Evolutionary conservation across 192 early-diverging fungal genomes (phyloP).

Genomic region (Coemansia sp.): DNA sequence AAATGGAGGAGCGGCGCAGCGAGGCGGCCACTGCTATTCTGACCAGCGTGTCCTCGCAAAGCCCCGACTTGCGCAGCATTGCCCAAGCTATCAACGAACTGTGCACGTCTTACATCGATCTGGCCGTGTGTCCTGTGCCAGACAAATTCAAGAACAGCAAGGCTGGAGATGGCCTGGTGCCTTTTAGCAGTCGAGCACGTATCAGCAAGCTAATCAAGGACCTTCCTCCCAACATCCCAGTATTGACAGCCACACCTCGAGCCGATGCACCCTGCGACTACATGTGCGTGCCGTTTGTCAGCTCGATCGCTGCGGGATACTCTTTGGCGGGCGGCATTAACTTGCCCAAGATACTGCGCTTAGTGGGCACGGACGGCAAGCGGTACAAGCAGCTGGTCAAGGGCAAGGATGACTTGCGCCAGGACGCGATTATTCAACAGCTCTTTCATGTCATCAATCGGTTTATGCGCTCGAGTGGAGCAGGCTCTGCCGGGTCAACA

Average conservation of each 20-base stretch:
- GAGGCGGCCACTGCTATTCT: conserved; percentile 36
- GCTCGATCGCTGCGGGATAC: conserved; percentile 30
- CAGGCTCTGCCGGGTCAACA: not conserved
- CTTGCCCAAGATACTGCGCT: conserved; percentile 49
- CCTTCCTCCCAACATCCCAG: conserved; percentile 35
- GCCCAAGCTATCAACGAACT: conserved; percentile 39
- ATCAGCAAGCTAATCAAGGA: conserved; percentile 31
- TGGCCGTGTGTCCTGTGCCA: conserved; percentile 35
- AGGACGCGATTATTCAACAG: conserved; percentile 69
- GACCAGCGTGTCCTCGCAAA: conserved; percentile 11
- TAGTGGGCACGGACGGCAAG: conserved; percentile 42
- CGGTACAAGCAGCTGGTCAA: conserved; percentile 58
- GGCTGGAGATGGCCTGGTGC: conserved; percentile 23
- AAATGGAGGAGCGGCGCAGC: conserved; percentile 44
- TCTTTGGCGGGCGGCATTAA: conserved; percentile 54
- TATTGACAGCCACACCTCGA: conserved; percentile 31
- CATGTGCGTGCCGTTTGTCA: conserved; percentile 40
- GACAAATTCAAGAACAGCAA: conserved; percentile 40
- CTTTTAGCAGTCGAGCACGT: conserved; percentile 23
- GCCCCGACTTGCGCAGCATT: conserved; percentile 21
- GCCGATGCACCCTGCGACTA: conserved; percentile 37
- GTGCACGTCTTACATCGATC: conserved; percentile 42
- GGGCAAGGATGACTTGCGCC: conserved; percentile 71
- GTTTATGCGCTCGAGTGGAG: conserved; percentile 49
- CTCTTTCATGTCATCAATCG: conserved; percentile 66